phyloP scores from a whole-genome alignment of 805 yeast genomes.

The Komagataella pseudopastoris region DNA sequence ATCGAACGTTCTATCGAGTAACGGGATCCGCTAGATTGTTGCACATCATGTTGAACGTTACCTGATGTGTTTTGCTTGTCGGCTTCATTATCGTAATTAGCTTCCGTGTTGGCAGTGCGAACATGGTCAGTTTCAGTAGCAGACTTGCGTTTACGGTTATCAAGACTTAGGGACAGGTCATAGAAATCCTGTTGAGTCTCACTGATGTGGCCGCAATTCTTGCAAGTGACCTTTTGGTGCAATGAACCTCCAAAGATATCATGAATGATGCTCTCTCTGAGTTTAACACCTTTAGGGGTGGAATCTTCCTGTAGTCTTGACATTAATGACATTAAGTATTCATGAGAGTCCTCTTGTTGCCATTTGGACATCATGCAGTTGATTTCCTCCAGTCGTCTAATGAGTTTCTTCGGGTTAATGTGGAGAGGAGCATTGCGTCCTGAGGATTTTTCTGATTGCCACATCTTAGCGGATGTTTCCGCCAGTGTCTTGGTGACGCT shows the following conservation, averaged over 20 bases:
- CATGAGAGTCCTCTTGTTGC: conserved; percentile 98
- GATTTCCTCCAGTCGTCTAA: conserved; percentile 62
- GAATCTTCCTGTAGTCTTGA: conserved; percentile 84
- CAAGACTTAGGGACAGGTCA: conserved; percentile 76
- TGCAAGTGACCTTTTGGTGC: conserved; percentile 76
- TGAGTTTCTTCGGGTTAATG: conserved; percentile 66
- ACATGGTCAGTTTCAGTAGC: conserved; percentile 13
- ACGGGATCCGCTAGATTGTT: conserved; percentile 10
- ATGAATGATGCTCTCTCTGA: conserved; percentile 70
- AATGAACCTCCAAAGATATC: conserved; percentile 91
- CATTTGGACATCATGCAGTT: conserved; percentile 95
- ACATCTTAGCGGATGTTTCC: conserved; percentile 55
- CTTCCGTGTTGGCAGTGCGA: conserved; percentile 13
- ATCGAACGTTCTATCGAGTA: conserved; percentile 68
- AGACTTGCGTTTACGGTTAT: conserved; percentile 27
- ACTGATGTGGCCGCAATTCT: conserved; percentile 68
- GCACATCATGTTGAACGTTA: background rate
- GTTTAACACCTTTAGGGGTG: conserved; percentile 79
- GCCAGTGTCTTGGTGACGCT: conserved; percentile 60
- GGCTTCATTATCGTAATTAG: background rate
- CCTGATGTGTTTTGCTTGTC: background rate
- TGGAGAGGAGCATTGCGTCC: conserved; percentile 23
- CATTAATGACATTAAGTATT: conserved; percentile 86
- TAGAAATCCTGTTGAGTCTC: conserved; percentile 88
- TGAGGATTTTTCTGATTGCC: conserved; percentile 29